These are phyloP conservation scores for Dactylonectria estremocensis DNA, from an alignment of 2,329 filamentous ascomycete species.

Conservation along the genomic window DNA sequence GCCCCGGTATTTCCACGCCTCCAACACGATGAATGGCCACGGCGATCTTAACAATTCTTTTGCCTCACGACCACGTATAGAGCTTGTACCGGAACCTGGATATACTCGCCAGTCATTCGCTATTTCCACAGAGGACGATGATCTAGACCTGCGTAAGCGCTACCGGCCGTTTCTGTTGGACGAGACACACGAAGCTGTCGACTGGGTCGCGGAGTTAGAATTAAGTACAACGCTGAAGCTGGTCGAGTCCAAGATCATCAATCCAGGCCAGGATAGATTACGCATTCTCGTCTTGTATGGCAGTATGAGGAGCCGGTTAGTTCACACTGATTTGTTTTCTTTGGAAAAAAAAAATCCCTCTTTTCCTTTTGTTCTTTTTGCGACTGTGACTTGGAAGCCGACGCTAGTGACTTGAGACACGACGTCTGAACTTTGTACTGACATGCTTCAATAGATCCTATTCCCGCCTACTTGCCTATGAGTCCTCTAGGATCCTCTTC, in stretches of 20 bases:
- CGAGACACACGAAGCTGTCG: conserved; percentile 53
- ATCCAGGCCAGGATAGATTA: conserved; percentile 54
- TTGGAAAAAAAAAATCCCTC: background rate
- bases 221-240: conserved; percentile 67
- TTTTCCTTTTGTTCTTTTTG: background rate
- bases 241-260: conserved; percentile 61
- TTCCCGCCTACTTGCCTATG: conserved; percentile 72
- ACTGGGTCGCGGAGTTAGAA: conserved; percentile 73
- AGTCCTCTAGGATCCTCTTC: conserved; percentile 72
- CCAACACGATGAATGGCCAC: conserved; percentile 42
- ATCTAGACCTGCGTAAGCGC: conserved; percentile 58
- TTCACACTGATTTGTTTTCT: background rate
- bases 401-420: background rate
- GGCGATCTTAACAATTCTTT: conserved; percentile 53
- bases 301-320: conserved; percentile 64
- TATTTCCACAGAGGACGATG: conserved; percentile 63
- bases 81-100: conserved; percentile 40
- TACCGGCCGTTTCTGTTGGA: conserved; percentile 72
- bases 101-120: conserved; percentile 57
- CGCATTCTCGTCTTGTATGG: conserved; percentile 75
- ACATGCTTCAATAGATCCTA: conserved; percentile 62
- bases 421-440: background rate
- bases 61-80: conserved; percentile 40
- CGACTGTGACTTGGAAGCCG: background rate
- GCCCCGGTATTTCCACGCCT: background rate